These are phyloP conservation scores for Colletotrichum caudatum DNA, from an alignment of 2,329 filamentous ascomycete genomes.

Conservation along the genomic window DNA sequence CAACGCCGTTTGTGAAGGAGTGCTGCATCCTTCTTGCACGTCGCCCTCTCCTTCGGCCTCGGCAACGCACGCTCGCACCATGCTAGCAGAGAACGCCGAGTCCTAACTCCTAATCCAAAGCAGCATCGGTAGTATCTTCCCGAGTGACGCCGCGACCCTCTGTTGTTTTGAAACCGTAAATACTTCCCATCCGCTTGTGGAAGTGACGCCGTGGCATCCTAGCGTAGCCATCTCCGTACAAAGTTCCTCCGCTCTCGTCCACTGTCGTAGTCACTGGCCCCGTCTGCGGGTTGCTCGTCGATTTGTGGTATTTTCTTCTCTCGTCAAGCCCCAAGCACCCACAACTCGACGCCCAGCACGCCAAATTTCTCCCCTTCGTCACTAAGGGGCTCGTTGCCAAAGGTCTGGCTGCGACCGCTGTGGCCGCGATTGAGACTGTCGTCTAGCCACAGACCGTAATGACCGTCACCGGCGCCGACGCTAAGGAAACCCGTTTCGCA, in stretches of 20 bases:
- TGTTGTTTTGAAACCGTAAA: neutral
- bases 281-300: neutral
- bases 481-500: conserved; percentile 89
- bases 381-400: conserved; percentile 93
- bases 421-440: conserved; percentile 86
- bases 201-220: neutral
- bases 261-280: neutral
- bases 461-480: conserved; percentile 88
- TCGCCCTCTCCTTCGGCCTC: neutral
- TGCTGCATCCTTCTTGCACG: neutral
- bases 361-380: conserved; percentile 95
- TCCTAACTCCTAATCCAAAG: neutral
- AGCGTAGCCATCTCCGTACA: neutral
- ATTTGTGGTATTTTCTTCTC: neutral
- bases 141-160: neutral
- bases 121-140: neutral
- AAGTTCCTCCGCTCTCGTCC: neutral
- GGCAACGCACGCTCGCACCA: neutral
- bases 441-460: conserved; percentile 94
- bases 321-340: conserved; percentile 78
- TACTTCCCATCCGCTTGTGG: neutral
- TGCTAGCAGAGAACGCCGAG: neutral
- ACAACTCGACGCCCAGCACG: conserved; percentile 90
- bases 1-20: neutral
- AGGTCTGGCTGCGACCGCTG: conserved; percentile 87